Percentiles rank a stretch among this genome's conserved stretches.
phyloP scores from a whole-genome alignment of 2,329 filamentous ascomycete genomes.

The Teratosphaeria zuluensis region DNA sequence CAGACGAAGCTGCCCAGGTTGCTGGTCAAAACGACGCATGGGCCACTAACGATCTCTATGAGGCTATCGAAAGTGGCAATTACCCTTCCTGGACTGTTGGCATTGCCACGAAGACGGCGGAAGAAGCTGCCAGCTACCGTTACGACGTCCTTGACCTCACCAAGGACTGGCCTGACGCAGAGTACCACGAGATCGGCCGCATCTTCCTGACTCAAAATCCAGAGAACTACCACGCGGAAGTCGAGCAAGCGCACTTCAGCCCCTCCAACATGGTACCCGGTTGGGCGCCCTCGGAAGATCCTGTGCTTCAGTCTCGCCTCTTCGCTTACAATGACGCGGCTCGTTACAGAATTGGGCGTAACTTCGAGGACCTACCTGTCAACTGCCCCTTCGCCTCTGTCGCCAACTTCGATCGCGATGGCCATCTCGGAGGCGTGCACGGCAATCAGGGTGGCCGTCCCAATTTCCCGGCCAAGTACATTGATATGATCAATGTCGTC shows the following conservation, averaged over 20 bases:
- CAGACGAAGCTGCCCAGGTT: conserved; percentile 27
- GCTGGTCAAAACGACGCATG: conserved; percentile 30
- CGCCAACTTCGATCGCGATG: conserved; percentile 11
- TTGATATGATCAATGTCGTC: conserved; percentile 19
- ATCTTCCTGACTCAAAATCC: conserved; percentile 44
- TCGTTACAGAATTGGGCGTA: background rate
- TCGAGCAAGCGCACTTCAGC: conserved; percentile 59
- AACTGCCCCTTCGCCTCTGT: conserved; percentile 20
- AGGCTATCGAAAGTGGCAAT: conserved; percentile 37
- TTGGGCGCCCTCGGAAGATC: conserved; percentile 51
- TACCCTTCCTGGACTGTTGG: conserved; percentile 44
- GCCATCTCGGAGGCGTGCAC: conserved; percentile 11
- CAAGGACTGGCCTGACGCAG: conserved; percentile 45
- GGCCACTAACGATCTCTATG: conserved; percentile 30
- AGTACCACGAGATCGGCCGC: conserved; percentile 34
- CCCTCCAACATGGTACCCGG: conserved; percentile 57
- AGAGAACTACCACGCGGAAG: conserved; percentile 57
- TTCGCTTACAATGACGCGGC: conserved; percentile 34
- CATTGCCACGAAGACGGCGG: conserved; percentile 45
- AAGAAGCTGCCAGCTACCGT: conserved; percentile 39
- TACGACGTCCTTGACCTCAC: conserved; percentile 49
- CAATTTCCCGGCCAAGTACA: conserved; percentile 18
- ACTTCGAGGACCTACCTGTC: background rate
- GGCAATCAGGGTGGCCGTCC: conserved; percentile 19
- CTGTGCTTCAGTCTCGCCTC: conserved; percentile 51